These are phyloP conservation scores for Fraxinus pennsylvanica DNA, from an alignment of 257 asterid genomes.

Conservation along the genomic window DNA sequence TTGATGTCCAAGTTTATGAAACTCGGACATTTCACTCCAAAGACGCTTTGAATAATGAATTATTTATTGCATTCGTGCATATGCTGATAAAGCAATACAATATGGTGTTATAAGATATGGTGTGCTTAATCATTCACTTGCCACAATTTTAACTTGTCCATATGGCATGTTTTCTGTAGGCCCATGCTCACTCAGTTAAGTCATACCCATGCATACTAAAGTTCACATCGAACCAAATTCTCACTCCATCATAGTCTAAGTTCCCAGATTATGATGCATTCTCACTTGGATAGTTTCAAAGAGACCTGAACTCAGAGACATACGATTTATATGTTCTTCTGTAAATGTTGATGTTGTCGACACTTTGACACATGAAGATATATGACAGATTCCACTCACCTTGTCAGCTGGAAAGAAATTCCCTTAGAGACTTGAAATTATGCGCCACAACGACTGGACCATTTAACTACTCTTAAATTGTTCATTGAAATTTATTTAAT, in stretches of 20 bases:
- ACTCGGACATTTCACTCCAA: neutral
- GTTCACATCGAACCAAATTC: neutral
- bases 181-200: neutral
- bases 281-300: neutral
- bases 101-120: neutral
- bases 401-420: neutral
- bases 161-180: neutral
- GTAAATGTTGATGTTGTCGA: neutral
- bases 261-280: neutral
- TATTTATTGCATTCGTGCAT: neutral
- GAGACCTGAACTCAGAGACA: neutral
- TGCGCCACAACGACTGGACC: neutral
- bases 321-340: neutral
- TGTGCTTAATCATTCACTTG: neutral
- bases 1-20: neutral
- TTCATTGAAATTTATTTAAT: neutral
- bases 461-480: neutral
- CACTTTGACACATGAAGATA: neutral
- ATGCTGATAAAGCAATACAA: neutral
- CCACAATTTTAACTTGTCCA: neutral
- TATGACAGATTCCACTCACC: neutral
- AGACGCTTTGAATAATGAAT: neutral
- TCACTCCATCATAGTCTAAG: neutral
- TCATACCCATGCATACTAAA: neutral
- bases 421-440: neutral